Base-by-base conservation (phyloP, 352 stramenopile genomes). In the Pythium brassicae region DNA sequence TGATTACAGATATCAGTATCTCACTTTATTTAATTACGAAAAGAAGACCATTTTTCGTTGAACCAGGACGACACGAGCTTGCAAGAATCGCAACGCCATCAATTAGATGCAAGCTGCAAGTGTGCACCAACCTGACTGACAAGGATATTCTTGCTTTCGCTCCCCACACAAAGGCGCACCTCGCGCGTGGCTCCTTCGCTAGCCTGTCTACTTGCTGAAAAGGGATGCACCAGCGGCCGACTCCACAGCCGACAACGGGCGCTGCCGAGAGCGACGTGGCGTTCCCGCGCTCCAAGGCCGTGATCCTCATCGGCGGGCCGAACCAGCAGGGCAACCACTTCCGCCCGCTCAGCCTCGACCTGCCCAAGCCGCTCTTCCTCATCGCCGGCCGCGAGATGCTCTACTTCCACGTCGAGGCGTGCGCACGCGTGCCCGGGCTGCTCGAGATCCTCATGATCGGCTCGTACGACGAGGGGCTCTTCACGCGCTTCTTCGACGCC, bases 261-360 rank as follows among this genome's bases (percentile, higher is more conserved):
- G 42, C 42, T n/a, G n/a, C 32, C 11, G 59, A 64, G 15, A 68
- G 78, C n/a, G 74, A 82, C 35, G 57, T 69, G 44, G 65, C 61
- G 47, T 95, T 93, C 65, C 83, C 83, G 43, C 68, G 68, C 35
- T 90, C 82, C 47, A 95, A 94, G 65, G 86, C 86, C 50, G 80
- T 95, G 59, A 87, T 95, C 55, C 78, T 95, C 56, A 87, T 95
- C 57, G 86, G 86, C 43, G 86, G 86, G 4, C 80, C 84, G 29
- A 94, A 92, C 61, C 79, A 92, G 62, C 83, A 89, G 64, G 83
- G 83, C 54, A 92, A 93, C 61, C 84, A 92, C 68, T 95, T 95
- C 63, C 86, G 86, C 0, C 86, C 86, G 53, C 76, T 95, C 29
- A 94, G 83, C 39, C 67, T 95, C 45, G 84, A 95, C 49, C 66